phyloP scores from a whole-genome alignment of 2,329 filamentous ascomycete species.

The Colletotrichum sp. region DNA sequence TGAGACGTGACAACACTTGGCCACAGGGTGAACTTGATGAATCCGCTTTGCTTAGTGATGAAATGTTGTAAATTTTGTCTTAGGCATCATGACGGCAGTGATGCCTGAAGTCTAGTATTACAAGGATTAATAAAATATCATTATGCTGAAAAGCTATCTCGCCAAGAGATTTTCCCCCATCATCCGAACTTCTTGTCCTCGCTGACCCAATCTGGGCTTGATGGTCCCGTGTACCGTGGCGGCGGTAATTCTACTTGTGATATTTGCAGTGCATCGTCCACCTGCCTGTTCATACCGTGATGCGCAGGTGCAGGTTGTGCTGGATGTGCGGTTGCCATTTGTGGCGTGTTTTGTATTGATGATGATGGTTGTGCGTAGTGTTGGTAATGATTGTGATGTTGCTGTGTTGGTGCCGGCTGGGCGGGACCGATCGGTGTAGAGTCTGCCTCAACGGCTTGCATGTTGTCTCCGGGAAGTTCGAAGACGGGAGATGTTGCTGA shows the following conservation, averaged over 20 bases:
- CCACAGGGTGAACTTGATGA: neutral
- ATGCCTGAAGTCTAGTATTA: conserved; percentile 16
- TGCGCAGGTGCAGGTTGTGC: neutral
- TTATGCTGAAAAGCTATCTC: conserved; percentile 19
- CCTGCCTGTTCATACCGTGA: conserved; percentile 5
- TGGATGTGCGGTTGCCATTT: neutral
- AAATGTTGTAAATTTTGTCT: neutral
- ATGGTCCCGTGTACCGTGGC: conserved; percentile 8
- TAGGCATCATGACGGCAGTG: neutral
- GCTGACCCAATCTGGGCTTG: conserved; percentile 3
- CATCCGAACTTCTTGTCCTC: conserved; percentile 16
- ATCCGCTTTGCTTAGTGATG: neutral
- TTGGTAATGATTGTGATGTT: neutral
- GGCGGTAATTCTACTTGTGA: conserved; percentile 18
- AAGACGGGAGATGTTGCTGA: conserved; percentile 5
- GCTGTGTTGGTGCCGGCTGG: neutral
- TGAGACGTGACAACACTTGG: neutral
- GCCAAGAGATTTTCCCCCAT: neutral
- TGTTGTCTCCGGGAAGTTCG: conserved; percentile 13
- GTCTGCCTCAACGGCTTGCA: conserved; percentile 14
- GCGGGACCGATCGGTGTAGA: conserved; percentile 9
- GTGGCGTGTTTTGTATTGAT: conserved; percentile 12
- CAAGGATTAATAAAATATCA: conserved; percentile 10
- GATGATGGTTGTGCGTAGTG: neutral
- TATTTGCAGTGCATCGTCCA: conserved; percentile 18